Conservation (phyloP, 805 yeast species). For the Candida chauliodis region DNA sequence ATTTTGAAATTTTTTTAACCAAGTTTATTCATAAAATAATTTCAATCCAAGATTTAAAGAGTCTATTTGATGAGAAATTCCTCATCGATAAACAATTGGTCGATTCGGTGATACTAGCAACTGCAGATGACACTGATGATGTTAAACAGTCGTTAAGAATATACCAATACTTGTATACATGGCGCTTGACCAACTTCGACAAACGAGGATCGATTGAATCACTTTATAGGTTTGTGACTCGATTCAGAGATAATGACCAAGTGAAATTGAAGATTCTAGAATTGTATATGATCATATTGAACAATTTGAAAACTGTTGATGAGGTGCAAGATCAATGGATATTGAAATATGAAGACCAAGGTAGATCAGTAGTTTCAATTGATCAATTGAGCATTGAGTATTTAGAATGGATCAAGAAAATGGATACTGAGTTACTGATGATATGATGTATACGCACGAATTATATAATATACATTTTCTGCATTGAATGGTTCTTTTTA, state of each 20-base stretch:
- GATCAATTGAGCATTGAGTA: constrained; percentile 32
- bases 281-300: constrained; percentile 38
- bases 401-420: constrained; percentile 30
- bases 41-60: constrained; percentile 17
- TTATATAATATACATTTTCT: constrained; percentile 3
- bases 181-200: constrained; percentile 33
- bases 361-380: constrained; percentile 19
- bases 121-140: constrained; percentile 30
- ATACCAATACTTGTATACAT: constrained; percentile 37
- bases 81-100: constrained; percentile 30
- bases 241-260: constrained; percentile 27
- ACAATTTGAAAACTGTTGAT: constrained; percentile 32
- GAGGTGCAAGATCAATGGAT: constrained; percentile 35
- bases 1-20: constrained; percentile 14
- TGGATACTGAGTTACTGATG: constrained; percentile 9
- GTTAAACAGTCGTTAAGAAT: constrained; percentile 27
- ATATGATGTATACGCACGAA: too few species aligned
- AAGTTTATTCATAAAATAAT: constrained; percentile 25
- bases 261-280: constrained; percentile 33
- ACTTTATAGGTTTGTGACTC: constrained; percentile 32
- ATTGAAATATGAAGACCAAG: constrained; percentile 13
- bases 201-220: constrained; percentile 39
- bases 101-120: constrained; percentile 28
- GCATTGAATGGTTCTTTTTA: too few species aligned
- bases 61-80: constrained; percentile 22